Conservation (phyloP, 1,139 yeast genomes). For the Arxiozyma slooffiae region DNA sequence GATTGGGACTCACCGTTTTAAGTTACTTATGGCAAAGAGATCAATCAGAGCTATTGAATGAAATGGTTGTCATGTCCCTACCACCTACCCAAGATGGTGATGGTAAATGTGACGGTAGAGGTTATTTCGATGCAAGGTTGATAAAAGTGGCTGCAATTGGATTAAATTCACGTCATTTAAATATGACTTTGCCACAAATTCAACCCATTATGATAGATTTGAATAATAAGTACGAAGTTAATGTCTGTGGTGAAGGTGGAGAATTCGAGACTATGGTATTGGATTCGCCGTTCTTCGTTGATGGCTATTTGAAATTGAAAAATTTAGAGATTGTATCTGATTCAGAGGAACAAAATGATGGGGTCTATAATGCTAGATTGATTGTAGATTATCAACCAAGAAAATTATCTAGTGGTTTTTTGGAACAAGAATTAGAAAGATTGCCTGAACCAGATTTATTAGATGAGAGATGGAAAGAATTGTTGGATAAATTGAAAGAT, state of each 20-base stretch:
- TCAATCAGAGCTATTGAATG: constrained; percentile 68
- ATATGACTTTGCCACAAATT: constrained; percentile 52
- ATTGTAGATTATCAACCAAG: constrained; percentile 34
- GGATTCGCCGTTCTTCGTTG: constrained; percentile 75
- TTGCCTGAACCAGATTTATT: constrained; percentile 41
- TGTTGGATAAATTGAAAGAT: constrained; percentile 18
- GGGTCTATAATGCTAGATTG: constrained; percentile 55
- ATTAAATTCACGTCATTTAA: constrained; percentile 53
- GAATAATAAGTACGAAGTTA: constrained; percentile 65
- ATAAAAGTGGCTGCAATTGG: constrained; percentile 94
- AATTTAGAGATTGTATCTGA: constrained; percentile 14
- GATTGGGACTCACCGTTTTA: constrained; percentile 58
- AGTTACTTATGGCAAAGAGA: constrained; percentile 85
- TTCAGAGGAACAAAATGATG: constrained; percentile 32
- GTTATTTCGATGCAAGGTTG: constrained; percentile 70
- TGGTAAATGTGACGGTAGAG: constrained; percentile 15
- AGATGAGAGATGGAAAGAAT: constrained; percentile 39
- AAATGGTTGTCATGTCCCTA: constrained; percentile 48
- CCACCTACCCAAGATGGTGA: not conserved
- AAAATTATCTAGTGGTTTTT: constrained; percentile 20
- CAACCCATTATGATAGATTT: constrained; percentile 50
- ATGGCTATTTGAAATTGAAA: constrained; percentile 40
- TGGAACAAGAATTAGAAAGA: constrained; percentile 22
- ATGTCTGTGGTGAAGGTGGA: constrained; percentile 97
- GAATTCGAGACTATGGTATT: constrained; percentile 89